These are phyloP conservation scores for Neofusicoccum ribis DNA, from an alignment of 2,329 filamentous ascomycete species.

Conservation along the genomic window DNA sequence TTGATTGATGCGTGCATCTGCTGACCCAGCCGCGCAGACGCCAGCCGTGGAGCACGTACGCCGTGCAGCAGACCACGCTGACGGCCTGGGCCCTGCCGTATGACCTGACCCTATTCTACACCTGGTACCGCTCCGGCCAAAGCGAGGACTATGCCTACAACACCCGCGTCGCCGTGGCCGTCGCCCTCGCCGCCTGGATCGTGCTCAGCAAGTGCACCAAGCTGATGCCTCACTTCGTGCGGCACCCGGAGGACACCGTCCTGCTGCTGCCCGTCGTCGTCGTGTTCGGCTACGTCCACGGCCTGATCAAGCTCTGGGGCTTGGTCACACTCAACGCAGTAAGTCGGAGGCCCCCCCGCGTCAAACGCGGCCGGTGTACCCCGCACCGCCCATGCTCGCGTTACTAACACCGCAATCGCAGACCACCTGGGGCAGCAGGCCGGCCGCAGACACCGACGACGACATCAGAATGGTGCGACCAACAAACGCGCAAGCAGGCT, in stretches of 20 bases:
- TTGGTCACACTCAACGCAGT: constrained; percentile 64
- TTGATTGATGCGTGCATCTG: constrained; percentile 14
- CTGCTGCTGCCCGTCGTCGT: constrained; percentile 81
- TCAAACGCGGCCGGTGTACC: constrained; percentile 10
- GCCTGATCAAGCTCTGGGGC: constrained; percentile 87
- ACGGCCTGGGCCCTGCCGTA: constrained; percentile 81
- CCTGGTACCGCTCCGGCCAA: constrained; percentile 26
- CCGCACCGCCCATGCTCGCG: not conserved
- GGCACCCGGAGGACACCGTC: constrained; percentile 74
- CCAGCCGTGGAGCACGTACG: constrained; percentile 91
- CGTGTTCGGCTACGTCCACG: constrained; percentile 89
- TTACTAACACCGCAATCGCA: constrained; percentile 41
- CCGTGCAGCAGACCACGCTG: constrained; percentile 87
- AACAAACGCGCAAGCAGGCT: constrained; percentile 1
- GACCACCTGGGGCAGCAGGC: constrained; percentile 95
- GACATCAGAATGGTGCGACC: constrained; percentile 37
- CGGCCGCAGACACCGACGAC: constrained; percentile 78
- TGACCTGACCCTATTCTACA: constrained; percentile 69
- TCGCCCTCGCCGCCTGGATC: constrained; percentile 41
- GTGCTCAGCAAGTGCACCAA: constrained; percentile 91
- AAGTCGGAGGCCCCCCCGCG: constrained; percentile 23
- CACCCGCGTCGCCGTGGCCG: constrained; percentile 27
- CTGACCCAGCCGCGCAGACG: constrained; percentile 55
- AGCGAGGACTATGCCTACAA: not conserved
- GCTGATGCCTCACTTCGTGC: constrained; percentile 80